phyloP scores from a whole-genome alignment of 768 basidiomycete genomes.

The Coprinellus aureogranulatus region DNA sequence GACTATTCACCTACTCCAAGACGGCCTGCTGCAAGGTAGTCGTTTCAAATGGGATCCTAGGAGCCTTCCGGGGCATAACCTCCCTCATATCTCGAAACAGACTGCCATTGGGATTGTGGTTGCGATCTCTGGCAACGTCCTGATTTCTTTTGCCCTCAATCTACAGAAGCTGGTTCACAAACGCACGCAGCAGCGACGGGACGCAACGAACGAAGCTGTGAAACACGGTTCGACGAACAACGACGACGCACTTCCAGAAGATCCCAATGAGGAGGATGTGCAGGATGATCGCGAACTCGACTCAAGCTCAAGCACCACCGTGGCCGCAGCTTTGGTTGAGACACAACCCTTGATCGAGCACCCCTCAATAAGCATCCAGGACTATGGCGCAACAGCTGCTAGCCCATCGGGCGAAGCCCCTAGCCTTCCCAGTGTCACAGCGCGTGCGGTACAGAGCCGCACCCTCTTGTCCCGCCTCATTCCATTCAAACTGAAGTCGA shows the following conservation, averaged over 20 bases:
- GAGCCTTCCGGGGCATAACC: constrained; percentile 21
- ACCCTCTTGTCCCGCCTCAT: constrained; percentile 35
- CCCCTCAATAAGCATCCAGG: constrained; percentile 3
- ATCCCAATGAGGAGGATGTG: constrained; percentile 5
- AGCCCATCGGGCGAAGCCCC: background rate
- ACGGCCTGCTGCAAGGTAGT: background rate
- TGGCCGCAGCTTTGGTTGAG: constrained; percentile 15
- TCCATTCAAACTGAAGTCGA: constrained; percentile 29
- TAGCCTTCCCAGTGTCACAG: constrained; percentile 1
- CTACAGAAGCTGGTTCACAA: constrained; percentile 89
- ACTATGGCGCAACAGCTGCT: constrained; percentile 23
- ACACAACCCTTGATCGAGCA: background rate
- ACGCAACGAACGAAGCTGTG: background rate
- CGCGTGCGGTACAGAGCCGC: constrained; percentile 11
- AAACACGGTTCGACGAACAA: background rate
- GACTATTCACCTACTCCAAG: background rate
- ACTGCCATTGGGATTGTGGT: constrained; percentile 77
- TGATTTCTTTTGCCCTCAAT: constrained; percentile 90
- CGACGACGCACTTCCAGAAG: background rate
- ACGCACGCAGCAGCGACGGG: constrained; percentile 39
- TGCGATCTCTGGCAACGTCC: constrained; percentile 79
- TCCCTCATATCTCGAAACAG: constrained; percentile 54
- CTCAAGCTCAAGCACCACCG: background rate
- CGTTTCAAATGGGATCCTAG: too few relatives aligned
- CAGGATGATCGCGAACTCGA: background rate